phyloP scores from a whole-genome alignment of 176 grass and related monocot species.

The Otatea glauca region DNA sequence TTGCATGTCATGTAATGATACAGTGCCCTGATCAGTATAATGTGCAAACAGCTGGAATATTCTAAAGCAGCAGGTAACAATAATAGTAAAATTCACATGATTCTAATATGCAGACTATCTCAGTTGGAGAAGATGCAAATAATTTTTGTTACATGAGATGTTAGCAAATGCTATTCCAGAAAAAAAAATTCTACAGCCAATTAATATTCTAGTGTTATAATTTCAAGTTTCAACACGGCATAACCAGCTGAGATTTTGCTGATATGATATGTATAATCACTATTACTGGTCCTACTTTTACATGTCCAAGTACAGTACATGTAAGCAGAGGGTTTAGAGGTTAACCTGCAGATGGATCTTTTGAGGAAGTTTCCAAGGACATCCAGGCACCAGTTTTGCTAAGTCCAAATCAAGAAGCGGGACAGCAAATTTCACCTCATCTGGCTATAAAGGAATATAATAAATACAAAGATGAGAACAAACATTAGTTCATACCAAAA shows the following conservation, averaged over 20 bases:
- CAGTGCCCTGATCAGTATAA: constrained; percentile 3
- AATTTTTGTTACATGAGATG: constrained; percentile 17
- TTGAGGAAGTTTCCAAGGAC: constrained; percentile 84
- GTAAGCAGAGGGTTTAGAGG: constrained; percentile 23
- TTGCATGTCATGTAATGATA: constrained; percentile 22
- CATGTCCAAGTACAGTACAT: neutral
- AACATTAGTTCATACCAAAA: constrained; percentile 7
- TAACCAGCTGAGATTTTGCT: constrained; percentile 23
- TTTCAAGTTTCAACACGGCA: constrained; percentile 10
- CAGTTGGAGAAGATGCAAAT: constrained; percentile 1
- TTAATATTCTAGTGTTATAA: neutral
- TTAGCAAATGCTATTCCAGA: neutral
- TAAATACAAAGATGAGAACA: constrained; percentile 22
- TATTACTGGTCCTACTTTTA: constrained; percentile 9
- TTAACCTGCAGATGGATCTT: constrained; percentile 87
- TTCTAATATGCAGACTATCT: constrained; percentile 3
- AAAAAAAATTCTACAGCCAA: neutral
- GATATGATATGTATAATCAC: constrained; percentile 19
- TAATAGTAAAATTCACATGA: constrained; percentile 11
- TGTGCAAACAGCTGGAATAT: constrained; percentile 18
- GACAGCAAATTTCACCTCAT: constrained; percentile 94
- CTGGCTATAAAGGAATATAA: constrained; percentile 55
- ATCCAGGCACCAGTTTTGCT: constrained; percentile 73
- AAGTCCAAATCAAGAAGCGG: constrained; percentile 84
- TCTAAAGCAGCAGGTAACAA: constrained; percentile 2